Evolutionary conservation across 306 rosid species (phyloP), one percentile per base, ranked within the genome.

Genomic region (Trichosanthes truncata): DNA sequence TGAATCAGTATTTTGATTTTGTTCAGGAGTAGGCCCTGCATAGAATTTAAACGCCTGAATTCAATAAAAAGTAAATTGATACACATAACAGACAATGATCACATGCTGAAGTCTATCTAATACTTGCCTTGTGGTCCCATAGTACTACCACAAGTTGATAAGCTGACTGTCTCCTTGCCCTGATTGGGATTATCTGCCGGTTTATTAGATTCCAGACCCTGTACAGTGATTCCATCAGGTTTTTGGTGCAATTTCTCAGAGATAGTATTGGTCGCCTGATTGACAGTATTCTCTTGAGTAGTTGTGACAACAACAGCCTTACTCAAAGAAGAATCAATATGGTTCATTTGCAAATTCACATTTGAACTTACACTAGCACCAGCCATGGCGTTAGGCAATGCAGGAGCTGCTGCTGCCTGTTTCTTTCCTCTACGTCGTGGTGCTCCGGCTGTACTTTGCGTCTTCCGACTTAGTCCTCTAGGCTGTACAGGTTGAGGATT

Each of bases 351-450:
- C 78, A 83, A 36, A 75, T 73, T 81, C 61, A 81, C 48, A 87
- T 80, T 86, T 55, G 78, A 85, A 73, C 83, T 86, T 77, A 72
- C 83, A 82, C 84, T 83, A 81, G 74, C 87, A 78, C 80, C 85
- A 83, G 80, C 86, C 65, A 82, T 68, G 33, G 80, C 83, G 83
- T 86, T 86, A 61, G 89, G 84, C 81, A 72, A 84, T 35, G 85
- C 81, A 51, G 82, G 76, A 38, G 83, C 75, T 56, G 61, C 21
- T 56, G 82, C 73, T 23, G 87, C 86, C 78, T 85, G 93, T 81
- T 89, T 93, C 91, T 81, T 96, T 74, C 96, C 99, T 88, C 97
- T 87, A 45, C 97, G 97, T 46, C 94, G 90, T 10, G 94, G 79
- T 79, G 83, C 82, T 69, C 93, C 95, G 9, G 78, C 86, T 43